A percentile compares a stretch with the other conserved stretches of the same genome.
Evolutionary conservation across 768 basidiomycete genomes (phyloP).

Genomic region (Hygrophorus russula): DNA sequence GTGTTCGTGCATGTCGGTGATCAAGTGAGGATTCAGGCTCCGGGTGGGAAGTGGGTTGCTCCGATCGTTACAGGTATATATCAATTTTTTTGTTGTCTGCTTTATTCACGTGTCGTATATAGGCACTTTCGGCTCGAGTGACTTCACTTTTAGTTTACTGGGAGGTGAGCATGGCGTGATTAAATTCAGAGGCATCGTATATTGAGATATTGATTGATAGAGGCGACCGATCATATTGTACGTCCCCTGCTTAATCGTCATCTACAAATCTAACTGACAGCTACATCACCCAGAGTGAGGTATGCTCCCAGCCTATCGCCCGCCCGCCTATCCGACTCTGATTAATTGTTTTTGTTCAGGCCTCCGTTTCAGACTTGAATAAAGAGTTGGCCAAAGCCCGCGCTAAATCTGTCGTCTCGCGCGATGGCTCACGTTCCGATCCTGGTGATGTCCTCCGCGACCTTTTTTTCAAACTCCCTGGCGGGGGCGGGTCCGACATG

Average conservation of each 20-base stretch:
- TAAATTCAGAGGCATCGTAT: background rate
- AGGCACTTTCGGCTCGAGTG: constrained; percentile 69
- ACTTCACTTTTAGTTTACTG: constrained; percentile 69
- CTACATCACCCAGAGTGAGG: constrained; percentile 20
- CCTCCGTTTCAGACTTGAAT: constrained; percentile 83
- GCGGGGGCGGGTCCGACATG: constrained; percentile 48
- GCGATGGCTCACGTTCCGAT: constrained; percentile 23
- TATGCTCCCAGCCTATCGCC: constrained; percentile 7
- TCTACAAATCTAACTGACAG: constrained; percentile 1
- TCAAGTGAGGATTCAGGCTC: constrained; percentile 61
- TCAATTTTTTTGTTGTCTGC: background rate
- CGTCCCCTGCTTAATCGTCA: constrained; percentile 11
- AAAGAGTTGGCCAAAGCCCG: constrained; percentile 64
- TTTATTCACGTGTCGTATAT: background rate
- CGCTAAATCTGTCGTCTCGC: constrained; percentile 27
- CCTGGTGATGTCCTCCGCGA: constrained; percentile 44
- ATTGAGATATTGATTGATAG: constrained; percentile 16
- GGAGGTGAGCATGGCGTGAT: constrained; percentile 37
- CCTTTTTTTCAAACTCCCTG: constrained; percentile 53
- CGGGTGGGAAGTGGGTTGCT: constrained; percentile 63
- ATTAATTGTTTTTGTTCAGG: constrained; percentile 27
- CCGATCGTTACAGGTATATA: constrained; percentile 67
- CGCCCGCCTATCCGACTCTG: background rate
- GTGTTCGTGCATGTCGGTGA: constrained; percentile 88
- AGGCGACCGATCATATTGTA: constrained; percentile 56